Conservation (phyloP, 257 asterid genomes). For the Solanum commersonii region DNA sequence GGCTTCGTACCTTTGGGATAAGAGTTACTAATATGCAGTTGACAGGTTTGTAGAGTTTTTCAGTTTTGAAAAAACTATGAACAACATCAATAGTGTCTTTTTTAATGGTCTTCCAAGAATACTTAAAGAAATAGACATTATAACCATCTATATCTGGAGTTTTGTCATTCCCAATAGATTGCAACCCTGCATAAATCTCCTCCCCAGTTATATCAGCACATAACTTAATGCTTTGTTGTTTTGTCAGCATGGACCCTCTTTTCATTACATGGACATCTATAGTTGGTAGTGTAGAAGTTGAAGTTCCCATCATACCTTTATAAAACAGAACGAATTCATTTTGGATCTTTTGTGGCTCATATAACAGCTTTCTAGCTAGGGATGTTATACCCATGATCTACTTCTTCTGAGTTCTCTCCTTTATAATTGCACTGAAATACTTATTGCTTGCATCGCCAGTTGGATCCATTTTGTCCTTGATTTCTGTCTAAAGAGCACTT, state of each 20-base stretch:
- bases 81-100: neutral
- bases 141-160: neutral
- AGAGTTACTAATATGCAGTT: neutral
- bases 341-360: neutral
- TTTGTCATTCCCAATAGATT: neutral
- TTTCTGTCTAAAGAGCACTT: no score
- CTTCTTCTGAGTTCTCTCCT: no score
- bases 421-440: neutral
- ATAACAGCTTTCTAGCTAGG: no score
- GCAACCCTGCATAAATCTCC: neutral
- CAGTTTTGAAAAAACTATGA: neutral
- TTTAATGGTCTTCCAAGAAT: neutral
- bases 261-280: no score
- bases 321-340: no score
- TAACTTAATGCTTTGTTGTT: neutral
- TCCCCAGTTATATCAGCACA: neutral
- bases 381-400: rapidly evolving
- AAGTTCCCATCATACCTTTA: neutral
- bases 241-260: no score
- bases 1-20: neutral
- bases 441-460: neutral
- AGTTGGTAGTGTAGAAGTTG: neutral
- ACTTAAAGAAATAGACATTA: neutral
- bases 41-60: neutral
- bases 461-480: neutral